phyloP scores from a whole-genome alignment of 176 grass and related monocot genomes.

The Dactylis glomerata region DNA sequence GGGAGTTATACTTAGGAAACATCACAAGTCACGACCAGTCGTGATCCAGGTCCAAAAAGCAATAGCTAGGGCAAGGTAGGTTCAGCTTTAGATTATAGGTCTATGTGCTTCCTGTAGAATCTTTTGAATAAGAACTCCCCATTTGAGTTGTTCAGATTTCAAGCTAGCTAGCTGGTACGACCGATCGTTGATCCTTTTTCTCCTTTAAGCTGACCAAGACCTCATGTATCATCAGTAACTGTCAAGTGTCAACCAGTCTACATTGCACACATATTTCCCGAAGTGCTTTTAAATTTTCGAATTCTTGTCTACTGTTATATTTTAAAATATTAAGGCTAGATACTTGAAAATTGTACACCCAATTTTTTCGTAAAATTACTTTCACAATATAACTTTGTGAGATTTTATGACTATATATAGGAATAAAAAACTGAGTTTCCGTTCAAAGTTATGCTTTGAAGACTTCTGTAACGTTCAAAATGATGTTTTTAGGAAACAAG shows the following conservation, averaged over 20 bases:
- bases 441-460: not conserved
- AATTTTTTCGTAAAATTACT: not conserved
- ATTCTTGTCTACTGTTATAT: not conserved
- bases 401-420: not conserved
- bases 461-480: not conserved
- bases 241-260: not conserved
- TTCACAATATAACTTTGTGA: not conserved
- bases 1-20: not conserved
- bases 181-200: not conserved
- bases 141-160: not conserved
- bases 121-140: not conserved
- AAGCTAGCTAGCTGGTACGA: not conserved
- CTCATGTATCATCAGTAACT: not conserved
- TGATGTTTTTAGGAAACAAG: not conserved
- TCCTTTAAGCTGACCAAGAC: not conserved
- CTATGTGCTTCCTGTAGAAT: not conserved
- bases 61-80: not conserved
- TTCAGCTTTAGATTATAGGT: conserved; percentile 22
- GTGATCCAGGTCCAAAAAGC: not conserved
- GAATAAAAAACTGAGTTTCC: not conserved
- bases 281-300: not conserved
- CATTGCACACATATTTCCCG: not conserved
- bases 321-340: not conserved
- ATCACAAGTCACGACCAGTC: conserved; percentile 3
- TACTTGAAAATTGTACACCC: not conserved